Base-by-base conservation (phyloP, 106 monocot genomes). In the Platanthera zijinensis region DNA sequence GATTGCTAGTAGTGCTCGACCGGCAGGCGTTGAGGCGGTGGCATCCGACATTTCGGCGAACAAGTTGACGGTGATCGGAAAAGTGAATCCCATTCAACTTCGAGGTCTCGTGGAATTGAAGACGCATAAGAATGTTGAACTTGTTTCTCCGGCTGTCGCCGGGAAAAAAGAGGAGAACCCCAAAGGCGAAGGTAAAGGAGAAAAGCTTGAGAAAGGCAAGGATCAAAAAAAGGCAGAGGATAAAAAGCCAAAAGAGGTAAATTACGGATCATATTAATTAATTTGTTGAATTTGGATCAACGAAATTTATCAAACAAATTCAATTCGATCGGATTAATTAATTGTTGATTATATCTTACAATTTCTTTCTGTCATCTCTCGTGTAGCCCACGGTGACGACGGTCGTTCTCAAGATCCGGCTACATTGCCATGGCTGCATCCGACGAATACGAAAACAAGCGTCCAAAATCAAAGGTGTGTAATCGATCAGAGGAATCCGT, bases 401-500 rank as follows among this genome's bases (percentile, higher is more conserved):
- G 18, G 86, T 92, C n/a, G 92, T 85, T n/a, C 77, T 95, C 17
- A 90, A 90, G 80, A 83, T 92, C 21, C 56, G 76, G 50, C 82
- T 95, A 18, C 95, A 95, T 68, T 95, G 95, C 78, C 83, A 92
- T 4, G 95, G 92, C 17, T 95, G 95, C 76, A 81, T 90, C 45
- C 57, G 76, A 1, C 77, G 90, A 52, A 88, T 95, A 50, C 53
- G 79, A 51, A 83, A 71, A 48, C 77, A 63, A 10, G 83, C 86
- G 17, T 52, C 7, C 50, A 91, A 87, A 61, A 81, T 84, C 62
- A 85, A 95, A 77, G 95, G 95, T 95, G 48, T 0, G 51, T 14
- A 39, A 53, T 14, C 0, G 39, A 39, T 3, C 39, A 2, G 2
- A 39, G 39, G 39, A 39, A 39, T 39, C 39, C 39, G 39, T 39